Base-by-base conservation (phyloP, 169 alveolate species). In the Plasmodium ovale region DNA sequence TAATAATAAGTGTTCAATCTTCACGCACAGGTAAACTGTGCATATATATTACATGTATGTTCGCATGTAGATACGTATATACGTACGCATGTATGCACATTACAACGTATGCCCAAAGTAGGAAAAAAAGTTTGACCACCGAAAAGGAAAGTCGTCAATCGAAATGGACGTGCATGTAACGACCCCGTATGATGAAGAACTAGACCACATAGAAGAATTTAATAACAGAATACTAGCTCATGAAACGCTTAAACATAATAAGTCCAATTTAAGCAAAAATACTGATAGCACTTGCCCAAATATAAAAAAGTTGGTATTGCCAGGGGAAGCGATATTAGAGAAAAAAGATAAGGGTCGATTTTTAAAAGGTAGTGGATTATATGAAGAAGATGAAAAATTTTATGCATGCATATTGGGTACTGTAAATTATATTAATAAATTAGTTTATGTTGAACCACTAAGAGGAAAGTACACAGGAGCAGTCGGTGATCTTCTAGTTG, bases 401-500 rank as follows among this genome's bases (percentile, higher is more conserved):
- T 14, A 44, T 69, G 85, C 91, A 29, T 85, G 91, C 33, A 42
- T 85, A 44, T 69, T 67, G 62, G 91, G 91, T 6, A 68, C 67
- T 3, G 87, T 85, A 54, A 85, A 85, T 29, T 73, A 92, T 93
- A 94, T 95, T n/a, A 95, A 95, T 49, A 94, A 95, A 70, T 92
- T 95, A 73, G 93, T 91, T 1, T 95, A 92, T 74, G 97, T 95
- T n/a, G 95, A 95, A 72, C 95, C 97, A 5, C 73, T 95, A 58
- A 90, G 90, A 72, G 97, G 97, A 21, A 89, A 91, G 31, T 95
- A 95, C 91, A 53, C 65, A 21, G 97, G 95, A 14, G 94, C 95
- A 58, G 95, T 95, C 23, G 97, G 97, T 6, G 97, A 95, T 71
- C 85, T 95, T 35, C 93, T 95, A 29, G 96, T 95, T 54, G 97